Base-by-base conservation (phyloP, 2,329 filamentous ascomycete species). In the Clonostachys sp. region DNA sequence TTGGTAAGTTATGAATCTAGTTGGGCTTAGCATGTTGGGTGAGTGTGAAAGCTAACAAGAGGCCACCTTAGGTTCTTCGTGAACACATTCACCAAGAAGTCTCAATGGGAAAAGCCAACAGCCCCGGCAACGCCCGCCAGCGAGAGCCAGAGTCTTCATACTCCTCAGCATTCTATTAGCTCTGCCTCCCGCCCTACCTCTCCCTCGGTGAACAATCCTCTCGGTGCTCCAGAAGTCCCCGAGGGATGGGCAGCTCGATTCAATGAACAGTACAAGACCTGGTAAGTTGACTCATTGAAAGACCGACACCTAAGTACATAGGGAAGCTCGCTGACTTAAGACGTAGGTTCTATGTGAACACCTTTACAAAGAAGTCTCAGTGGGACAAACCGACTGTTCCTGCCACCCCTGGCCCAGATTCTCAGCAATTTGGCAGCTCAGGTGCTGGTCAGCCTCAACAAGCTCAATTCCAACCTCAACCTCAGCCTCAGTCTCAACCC, bases 231-330 rank as follows among this genome's bases (percentile, higher is more conserved):
- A 89, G 89, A 88, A 58, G 69, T 72, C 8, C 70, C 70, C 46
- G 59, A 64, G 33, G 91, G 91, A 57, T 96, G 89, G 88, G 84
- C 88, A 60, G 86, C 86, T 12, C 81, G 89, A 54, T 95, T 85
- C 81, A 94, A 95, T 65, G 83, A 87, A 0, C 84, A 94, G 61
- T 96, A 96, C 73, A 86, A 86, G 60, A 86, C 92, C 78, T 96
- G 89, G 84, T 30, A 30, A 30, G 24, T 30, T 30, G 24, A 30
- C 9, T 30, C 8, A 30, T 9, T 30, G 24, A 3, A 30, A 30
- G 24, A 30, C 3, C 24, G 24, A 30, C 9, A 30, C 24, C 9
- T 30, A 5, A 10, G 24, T 30, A 10, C 8, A 30, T 30, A 4
- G 24, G 30, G n/a, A 30, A 42, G 17, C 45, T 40, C n/a, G 17